A percentile compares a stretch with the other conserved stretches of the same genome.
Evolutionary conservation across 2,329 filamentous ascomycete genomes (phyloP).

Genomic region (Fusarium graminum): DNA sequence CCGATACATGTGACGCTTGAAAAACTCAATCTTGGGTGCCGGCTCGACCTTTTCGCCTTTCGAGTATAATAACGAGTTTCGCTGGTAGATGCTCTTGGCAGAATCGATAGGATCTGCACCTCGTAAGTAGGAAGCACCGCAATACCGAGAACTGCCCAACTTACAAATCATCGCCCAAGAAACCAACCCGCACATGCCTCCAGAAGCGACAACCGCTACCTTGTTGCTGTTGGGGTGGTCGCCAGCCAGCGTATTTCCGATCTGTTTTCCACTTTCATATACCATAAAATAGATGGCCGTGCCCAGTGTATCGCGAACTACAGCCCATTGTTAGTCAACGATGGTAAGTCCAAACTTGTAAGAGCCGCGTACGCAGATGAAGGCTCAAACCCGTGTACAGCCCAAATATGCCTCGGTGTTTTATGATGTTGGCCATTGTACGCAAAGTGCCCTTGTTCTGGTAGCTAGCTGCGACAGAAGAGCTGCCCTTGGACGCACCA

Average conservation of each 20-base stretch:
- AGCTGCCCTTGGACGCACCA: conserved; percentile 60
- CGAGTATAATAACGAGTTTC: conserved; percentile 79
- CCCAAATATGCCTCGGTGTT: conserved; percentile 77
- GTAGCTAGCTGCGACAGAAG: conserved; percentile 75
- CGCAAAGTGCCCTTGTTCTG: conserved; percentile 82
- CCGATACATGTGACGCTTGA: conserved; percentile 83
- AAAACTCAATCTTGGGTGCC: conserved; percentile 81
- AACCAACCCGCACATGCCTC: conserved; percentile 84
- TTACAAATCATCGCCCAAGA: conserved; percentile 83
- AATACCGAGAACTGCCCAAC: conserved; percentile 62
- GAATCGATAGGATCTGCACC: conserved; percentile 77
- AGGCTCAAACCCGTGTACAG: conserved; percentile 85
- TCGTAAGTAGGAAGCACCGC: conserved; percentile 18
- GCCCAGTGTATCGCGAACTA: conserved; percentile 85
- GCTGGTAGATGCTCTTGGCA: conserved; percentile 87
- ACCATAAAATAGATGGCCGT: conserved; percentile 91
- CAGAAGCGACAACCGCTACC: conserved; percentile 81
- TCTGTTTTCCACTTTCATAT: conserved; percentile 87
- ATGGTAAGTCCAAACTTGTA: background rate
- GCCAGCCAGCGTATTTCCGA: conserved; percentile 79
- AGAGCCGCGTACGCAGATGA: conserved; percentile 75
- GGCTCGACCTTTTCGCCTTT: conserved; percentile 73
- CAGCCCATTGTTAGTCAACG: conserved; percentile 15
- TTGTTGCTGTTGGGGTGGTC: conserved; percentile 81
- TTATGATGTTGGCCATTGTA: conserved; percentile 82